Percentiles rank a stretch among this genome's conserved stretches.
Conservation (phyloP, 2,329 filamentous ascomycete species). For the Ophiosphaerella korrae region DNA sequence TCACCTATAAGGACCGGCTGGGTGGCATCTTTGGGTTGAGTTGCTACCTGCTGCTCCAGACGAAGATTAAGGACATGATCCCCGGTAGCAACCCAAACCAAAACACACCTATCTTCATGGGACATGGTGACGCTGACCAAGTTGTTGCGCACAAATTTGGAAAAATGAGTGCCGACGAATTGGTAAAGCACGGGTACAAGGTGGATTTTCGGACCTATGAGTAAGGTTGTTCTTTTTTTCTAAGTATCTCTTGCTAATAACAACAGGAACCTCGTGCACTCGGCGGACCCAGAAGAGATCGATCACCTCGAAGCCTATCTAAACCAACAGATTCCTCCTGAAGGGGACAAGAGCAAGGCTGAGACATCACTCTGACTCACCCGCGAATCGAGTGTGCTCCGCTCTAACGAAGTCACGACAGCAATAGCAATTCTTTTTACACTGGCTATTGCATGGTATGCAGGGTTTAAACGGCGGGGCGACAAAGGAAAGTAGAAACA, state of each 20-base stretch:
- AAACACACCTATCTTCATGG: conserved; percentile 85
- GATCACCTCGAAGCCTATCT: conserved; percentile 76
- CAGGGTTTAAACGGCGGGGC: conserved; percentile 28
- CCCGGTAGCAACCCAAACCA: conserved; percentile 63
- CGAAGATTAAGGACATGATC: conserved; percentile 61
- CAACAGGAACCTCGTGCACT: conserved; percentile 71
- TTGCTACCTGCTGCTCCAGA: conserved; percentile 75
- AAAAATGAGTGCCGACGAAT: conserved; percentile 65
- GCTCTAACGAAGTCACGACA: conserved; percentile 21
- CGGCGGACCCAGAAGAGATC: conserved; percentile 77
- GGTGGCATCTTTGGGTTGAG: conserved; percentile 89
- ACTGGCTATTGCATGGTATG: conserved; percentile 32
- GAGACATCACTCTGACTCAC: conserved; percentile 42
- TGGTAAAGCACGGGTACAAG: conserved; percentile 73
- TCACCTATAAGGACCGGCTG: conserved; percentile 75
- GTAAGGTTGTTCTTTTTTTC: conserved; percentile 52
- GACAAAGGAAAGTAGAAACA: neutral
- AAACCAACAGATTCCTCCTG: conserved; percentile 56
- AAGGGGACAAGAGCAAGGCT: conserved; percentile 42
- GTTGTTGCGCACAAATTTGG: conserved; percentile 75
- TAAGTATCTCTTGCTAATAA: conserved; percentile 9
- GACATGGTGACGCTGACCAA: conserved; percentile 78
- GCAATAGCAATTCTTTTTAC: conserved; percentile 30
- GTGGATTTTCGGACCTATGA: conserved; percentile 77
- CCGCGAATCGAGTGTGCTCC: neutral